phyloP scores from a whole-genome alignment of 345 rosid species.

The Euclidium syriacum region DNA sequence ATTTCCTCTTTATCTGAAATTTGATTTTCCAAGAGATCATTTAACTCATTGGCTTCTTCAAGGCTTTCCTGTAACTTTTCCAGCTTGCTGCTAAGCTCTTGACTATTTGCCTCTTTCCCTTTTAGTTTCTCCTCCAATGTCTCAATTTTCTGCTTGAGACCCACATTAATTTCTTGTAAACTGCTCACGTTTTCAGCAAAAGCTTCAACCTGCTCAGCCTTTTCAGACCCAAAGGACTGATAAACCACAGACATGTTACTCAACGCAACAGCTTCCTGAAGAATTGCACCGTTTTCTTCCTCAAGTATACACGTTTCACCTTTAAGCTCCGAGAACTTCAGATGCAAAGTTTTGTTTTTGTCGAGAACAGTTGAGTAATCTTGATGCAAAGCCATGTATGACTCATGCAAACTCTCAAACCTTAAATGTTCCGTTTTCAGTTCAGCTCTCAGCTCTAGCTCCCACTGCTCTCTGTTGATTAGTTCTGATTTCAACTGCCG shows the following conservation, averaged over 20 bases:
- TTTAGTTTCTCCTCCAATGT: constrained; percentile 43
- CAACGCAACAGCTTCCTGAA: constrained; percentile 50
- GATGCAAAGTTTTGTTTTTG: constrained; percentile 40
- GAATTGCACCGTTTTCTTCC: constrained; percentile 47
- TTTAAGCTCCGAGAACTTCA: constrained; percentile 44
- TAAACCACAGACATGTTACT: constrained; percentile 46
- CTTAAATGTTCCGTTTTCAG: constrained; percentile 36
- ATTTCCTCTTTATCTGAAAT: constrained; percentile 44
- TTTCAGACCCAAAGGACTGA: constrained; percentile 49
- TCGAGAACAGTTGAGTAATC: constrained; percentile 42
- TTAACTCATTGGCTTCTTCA: constrained; percentile 46
- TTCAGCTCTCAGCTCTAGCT: constrained; percentile 38
- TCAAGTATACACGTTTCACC: constrained; percentile 43
- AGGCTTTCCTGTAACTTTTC: constrained; percentile 52
- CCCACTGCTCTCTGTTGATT: constrained; percentile 36
- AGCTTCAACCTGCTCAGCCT: constrained; percentile 44
- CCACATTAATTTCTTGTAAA: constrained; percentile 33
- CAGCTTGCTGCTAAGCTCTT: constrained; percentile 38
- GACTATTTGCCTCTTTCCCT: constrained; percentile 44
- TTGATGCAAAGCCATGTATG: constrained; percentile 43
- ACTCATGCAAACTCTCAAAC: constrained; percentile 45
- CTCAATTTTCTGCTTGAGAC: constrained; percentile 47
- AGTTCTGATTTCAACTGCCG: constrained; percentile 48
- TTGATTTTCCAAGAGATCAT: constrained; percentile 54
- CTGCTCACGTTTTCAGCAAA: constrained; percentile 38